Conservation (phyloP, 2,329 filamentous ascomycete genomes). For the Colletotrichum sp. region DNA sequence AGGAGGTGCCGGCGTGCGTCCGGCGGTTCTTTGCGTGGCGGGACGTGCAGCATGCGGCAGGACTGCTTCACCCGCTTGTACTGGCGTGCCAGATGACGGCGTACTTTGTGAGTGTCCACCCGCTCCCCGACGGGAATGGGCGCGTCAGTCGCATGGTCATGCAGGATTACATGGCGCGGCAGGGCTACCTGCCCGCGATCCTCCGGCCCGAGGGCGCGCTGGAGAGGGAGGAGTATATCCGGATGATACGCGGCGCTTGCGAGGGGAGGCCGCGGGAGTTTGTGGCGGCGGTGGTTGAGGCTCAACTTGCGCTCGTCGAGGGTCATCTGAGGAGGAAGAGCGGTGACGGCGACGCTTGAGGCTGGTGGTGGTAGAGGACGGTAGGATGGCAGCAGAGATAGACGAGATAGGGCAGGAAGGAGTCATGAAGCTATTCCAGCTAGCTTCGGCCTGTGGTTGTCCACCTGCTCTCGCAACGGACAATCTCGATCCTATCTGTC, state of each 20-base stretch:
- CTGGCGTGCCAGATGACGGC: constrained; percentile 23
- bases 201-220: constrained; percentile 7
- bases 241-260: constrained; percentile 24
- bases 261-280: constrained; percentile 22
- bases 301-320: constrained; percentile 1
- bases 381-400: background rate
- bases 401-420: background rate
- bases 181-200: constrained; percentile 26
- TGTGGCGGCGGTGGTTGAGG: constrained; percentile 6
- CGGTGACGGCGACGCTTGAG: background rate
- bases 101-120: constrained; percentile 25
- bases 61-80: constrained; percentile 25
- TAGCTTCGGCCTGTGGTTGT: background rate
- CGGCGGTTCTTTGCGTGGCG: constrained; percentile 20
- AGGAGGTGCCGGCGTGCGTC: constrained; percentile 23
- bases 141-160: constrained; percentile 24
- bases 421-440: background rate
- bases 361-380: background rate
- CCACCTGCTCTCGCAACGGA: background rate
- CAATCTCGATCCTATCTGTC: background rate
- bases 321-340: background rate
- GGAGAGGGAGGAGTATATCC: constrained; percentile 22
- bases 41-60: constrained; percentile 14
- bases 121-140: constrained; percentile 28
- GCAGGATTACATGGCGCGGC: constrained; percentile 28